Evolutionary conservation across 352 stramenopile genomes (phyloP).

Genomic region (Phytophthora pisi): DNA sequence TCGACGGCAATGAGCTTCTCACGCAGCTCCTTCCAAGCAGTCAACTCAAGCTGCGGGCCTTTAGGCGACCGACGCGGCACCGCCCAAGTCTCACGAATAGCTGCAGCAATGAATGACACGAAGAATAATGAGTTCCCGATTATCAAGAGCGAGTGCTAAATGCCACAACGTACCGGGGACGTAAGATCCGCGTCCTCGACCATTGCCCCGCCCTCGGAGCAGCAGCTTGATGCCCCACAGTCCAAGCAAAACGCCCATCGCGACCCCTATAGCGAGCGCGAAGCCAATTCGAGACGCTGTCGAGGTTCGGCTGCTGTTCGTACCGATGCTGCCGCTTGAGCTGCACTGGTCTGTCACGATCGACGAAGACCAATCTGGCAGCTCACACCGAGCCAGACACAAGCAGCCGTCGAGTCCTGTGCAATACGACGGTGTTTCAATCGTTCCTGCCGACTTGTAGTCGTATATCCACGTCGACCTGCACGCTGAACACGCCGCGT

Average conservation of each 20-base stretch:
- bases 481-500: slow-evolving; percentile 32
- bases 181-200: slow-evolving; percentile 15
- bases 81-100: slow-evolving; percentile 21
- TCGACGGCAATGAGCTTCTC: slow-evolving; percentile 55
- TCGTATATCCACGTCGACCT: slow-evolving; percentile 28
- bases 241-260: slow-evolving; percentile 25
- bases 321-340: slow-evolving; percentile 1
- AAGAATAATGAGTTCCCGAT: neutral
- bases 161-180: slow-evolving; percentile 15
- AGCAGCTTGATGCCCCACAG: slow-evolving; percentile 29
- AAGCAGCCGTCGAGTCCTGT: slow-evolving; percentile 30
- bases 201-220: slow-evolving; percentile 3
- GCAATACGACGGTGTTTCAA: slow-evolving; percentile 27
- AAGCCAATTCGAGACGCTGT: slow-evolving; percentile 28
- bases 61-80: slow-evolving; percentile 19
- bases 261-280: slow-evolving; percentile 20
- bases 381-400: slow-evolving; percentile 32
- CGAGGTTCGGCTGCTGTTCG: slow-evolving; percentile 8
- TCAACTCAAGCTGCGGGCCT: slow-evolving; percentile 42
- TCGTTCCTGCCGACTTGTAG: slow-evolving; percentile 25
- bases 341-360: slow-evolving; percentile 30
- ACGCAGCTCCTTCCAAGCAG: slow-evolving; percentile 55
- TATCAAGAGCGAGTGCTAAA: neutral
- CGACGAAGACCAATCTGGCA: slow-evolving; percentile 30
- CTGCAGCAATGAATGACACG: slow-evolving; percentile 6